These are phyloP conservation scores for Rhexocercosporidium sp. DNA, from an alignment of 2,329 filamentous ascomycete species.

Conservation along the genomic window DNA sequence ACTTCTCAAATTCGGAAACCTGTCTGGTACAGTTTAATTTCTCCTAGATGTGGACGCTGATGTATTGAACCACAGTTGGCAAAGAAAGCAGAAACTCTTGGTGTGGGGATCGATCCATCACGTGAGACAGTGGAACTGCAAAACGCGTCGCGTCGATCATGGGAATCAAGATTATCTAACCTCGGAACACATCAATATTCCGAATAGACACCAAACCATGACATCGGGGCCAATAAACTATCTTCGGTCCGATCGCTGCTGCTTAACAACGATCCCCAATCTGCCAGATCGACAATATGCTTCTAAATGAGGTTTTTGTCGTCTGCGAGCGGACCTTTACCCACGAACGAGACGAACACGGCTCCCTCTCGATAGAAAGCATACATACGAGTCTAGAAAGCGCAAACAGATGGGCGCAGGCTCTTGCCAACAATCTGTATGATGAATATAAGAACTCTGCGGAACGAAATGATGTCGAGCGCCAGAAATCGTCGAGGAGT, in stretches of 20 bases:
- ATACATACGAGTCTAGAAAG: background rate
- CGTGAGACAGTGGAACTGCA: too few relatives aligned
- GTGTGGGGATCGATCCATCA: too few relatives aligned
- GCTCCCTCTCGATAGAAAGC: background rate
- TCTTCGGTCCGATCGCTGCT: background rate
- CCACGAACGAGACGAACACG: background rate
- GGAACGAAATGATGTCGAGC: background rate
- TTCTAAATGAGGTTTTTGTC: background rate
- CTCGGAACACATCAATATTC: too few relatives aligned
- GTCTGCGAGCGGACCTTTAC: background rate
- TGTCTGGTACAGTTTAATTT: too few relatives aligned
- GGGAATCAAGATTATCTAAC: too few relatives aligned
- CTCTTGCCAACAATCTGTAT: background rate
- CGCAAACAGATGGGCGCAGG: constrained; percentile 3
- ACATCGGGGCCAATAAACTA: background rate
- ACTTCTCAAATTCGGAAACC: too few relatives aligned
- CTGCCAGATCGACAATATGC: background rate
- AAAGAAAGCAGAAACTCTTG: too few relatives aligned
- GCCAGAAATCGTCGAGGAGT: background rate
- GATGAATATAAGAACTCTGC: background rate
- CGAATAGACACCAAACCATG: background rate
- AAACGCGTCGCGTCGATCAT: too few relatives aligned
- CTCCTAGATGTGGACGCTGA: too few relatives aligned
- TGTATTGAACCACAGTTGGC: too few relatives aligned
- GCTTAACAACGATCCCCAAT: too few relatives aligned